Evolutionary conservation across 2,329 filamentous ascomycete species (phyloP).

Genomic region (Pezizomycotina sp.): DNA sequence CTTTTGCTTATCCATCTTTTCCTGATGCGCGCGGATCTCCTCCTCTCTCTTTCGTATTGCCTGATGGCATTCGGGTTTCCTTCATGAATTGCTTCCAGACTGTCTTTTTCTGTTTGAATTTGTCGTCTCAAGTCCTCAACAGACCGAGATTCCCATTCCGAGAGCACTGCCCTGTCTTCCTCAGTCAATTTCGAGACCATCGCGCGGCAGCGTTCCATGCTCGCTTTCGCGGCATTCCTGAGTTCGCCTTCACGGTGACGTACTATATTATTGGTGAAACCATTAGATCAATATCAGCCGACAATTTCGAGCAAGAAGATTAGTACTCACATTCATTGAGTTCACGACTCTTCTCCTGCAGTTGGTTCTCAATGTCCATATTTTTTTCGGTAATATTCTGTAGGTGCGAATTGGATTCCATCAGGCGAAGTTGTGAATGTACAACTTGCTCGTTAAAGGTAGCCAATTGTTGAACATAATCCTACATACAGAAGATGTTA

Average conservation of each 20-base stretch:
- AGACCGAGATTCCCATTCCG: too few species aligned
- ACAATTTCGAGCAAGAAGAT: neutral
- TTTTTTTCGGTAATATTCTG: constrained; percentile 52
- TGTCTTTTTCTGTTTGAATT: constrained; percentile 57
- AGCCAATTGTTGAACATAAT: constrained; percentile 39
- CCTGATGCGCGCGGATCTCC: constrained; percentile 50
- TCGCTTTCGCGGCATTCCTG: neutral
- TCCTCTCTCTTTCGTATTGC: constrained; percentile 58
- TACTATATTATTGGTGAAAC: neutral
- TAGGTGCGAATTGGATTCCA: constrained; percentile 74
- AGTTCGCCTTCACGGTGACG: neutral
- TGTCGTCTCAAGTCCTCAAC: too few species aligned
- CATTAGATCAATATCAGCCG: too few species aligned
- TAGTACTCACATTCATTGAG: constrained; percentile 21
- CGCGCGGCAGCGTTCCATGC: too few species aligned
- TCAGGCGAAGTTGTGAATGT: constrained; percentile 50
- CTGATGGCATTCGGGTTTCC: constrained; percentile 58
- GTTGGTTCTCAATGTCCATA: constrained; percentile 37
- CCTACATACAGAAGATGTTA: constrained; percentile 8
- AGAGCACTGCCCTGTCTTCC: constrained; percentile 29
- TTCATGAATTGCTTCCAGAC: constrained; percentile 63
- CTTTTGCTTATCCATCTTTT: constrained; percentile 40
- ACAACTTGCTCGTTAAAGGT: constrained; percentile 48
- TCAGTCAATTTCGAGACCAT: too few species aligned
- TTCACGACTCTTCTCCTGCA: constrained; percentile 30